Base-by-base conservation (phyloP, 495 filamentous ascomycete genomes). In the Xylaria grammica region DNA sequence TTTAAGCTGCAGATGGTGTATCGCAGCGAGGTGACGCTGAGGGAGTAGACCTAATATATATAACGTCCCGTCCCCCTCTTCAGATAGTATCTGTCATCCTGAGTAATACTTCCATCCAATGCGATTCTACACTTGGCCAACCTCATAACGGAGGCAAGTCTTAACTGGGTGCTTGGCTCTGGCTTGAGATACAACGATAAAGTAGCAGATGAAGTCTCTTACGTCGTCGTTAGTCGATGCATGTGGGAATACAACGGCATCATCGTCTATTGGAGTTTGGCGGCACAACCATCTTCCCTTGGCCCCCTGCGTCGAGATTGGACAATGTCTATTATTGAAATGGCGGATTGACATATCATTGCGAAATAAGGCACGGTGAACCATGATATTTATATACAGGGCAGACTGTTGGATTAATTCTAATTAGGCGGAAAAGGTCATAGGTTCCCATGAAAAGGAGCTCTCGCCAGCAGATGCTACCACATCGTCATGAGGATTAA, bases 371-470 rank as follows among this genome's bases (percentile, higher is more conserved):
- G 58, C 42, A 62, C 17, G 67, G 60, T 67, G 55, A 49, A 67
- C 34, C 24, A 52, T 55, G 59, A 60, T 64, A 65, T 57, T 71
- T 67, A 57, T 65, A 48, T 48, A 55, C 63, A 48, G 69, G 71
- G 60, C 67, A 58, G 62, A 10, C 48, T 56, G 46, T 42, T 13
- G 50, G 62, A 71, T 71, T 73, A 65, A 67, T 30, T 71, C 59
- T 69, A 71, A 68, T 71, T 71, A 69, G 69, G 68, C 70, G 68
- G 59, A 64, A 70, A 68, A 67, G 66, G 46, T 3, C 38, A n/a
- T 45, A 26, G 60, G 27, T 34, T 44, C 3, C 4, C 26, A 27
- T 50, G 19, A 44, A 65, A 62, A 29, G 58, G 51, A 52, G 55
- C 49, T 61, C 40, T 68, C 49, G 42, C 69, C 71, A 66, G 71